A percentile compares a stretch with the other conserved stretches of the same genome.
phyloP scores from a whole-genome alignment of 140 eudicot genomes.

The Cichorium intybus region DNA sequence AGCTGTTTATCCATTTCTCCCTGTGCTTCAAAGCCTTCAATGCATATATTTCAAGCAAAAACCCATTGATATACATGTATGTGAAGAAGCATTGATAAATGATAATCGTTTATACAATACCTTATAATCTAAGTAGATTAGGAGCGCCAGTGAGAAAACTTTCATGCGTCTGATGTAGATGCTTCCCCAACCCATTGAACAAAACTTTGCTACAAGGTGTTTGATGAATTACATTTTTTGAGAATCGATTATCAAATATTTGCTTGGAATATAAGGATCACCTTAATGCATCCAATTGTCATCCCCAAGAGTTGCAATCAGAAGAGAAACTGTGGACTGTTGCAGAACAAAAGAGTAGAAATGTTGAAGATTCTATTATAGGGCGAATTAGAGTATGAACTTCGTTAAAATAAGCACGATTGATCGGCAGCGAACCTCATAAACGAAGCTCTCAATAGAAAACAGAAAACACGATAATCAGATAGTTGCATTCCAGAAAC shows the following conservation, averaged over 20 bases:
- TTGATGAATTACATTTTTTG: slow-evolving; percentile 15
- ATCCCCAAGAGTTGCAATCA: slow-evolving; percentile 14
- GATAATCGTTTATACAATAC: slow-evolving; percentile 19
- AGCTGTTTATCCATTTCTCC: slow-evolving; percentile 60
- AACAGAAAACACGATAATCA: neutral
- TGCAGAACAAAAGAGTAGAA: neutral
- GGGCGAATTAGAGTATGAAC: neutral
- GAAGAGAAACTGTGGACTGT: slow-evolving; percentile 2
- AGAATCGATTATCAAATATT: slow-evolving; percentile 16
- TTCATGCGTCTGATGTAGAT: slow-evolving; percentile 67
- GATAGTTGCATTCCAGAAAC: neutral
- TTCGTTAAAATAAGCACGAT: neutral
- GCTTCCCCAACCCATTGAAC: slow-evolving; percentile 80
- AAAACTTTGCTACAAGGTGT: slow-evolving; percentile 12
- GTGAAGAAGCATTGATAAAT: neutral
- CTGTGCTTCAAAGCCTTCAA: slow-evolving; percentile 71
- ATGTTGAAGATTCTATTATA: slow-evolving; percentile 1
- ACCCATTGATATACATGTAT: neutral
- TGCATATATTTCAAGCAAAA: slow-evolving; percentile 8
- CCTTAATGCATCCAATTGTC: slow-evolving; percentile 11
- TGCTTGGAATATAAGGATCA: neutral
- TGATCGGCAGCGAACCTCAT: neutral
- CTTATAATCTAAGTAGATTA: slow-evolving; percentile 91
- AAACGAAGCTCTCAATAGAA: neutral
- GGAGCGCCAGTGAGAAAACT: slow-evolving; percentile 71